These are phyloP conservation scores for Monosporascus cannonballus DNA, from an alignment of 2,329 filamentous ascomycete species.

Conservation along the genomic window DNA sequence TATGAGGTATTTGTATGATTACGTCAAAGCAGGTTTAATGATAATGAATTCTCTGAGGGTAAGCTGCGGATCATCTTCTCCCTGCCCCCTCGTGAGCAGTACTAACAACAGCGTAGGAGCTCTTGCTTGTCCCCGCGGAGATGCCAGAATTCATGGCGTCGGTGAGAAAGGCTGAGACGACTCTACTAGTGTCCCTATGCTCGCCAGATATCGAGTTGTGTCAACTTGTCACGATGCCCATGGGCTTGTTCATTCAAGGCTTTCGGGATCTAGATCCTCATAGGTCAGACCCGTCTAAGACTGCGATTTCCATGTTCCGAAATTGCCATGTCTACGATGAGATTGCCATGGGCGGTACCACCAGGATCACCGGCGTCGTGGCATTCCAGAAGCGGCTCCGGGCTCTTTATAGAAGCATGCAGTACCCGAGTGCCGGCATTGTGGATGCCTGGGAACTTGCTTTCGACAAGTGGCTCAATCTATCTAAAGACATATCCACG, in stretches of 20 bases:
- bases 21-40: conserved; percentile 48
- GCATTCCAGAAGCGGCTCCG: conserved; percentile 64
- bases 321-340: conserved; percentile 57
- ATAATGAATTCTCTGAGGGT: conserved; percentile 47
- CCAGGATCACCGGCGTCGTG: conserved; percentile 62
- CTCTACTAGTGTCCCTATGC: conserved; percentile 57
- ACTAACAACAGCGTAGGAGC: conserved; percentile 34
- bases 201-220: conserved; percentile 61
- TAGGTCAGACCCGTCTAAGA: conserved; percentile 42
- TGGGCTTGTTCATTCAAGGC: conserved; percentile 57
- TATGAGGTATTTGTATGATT: conserved; percentile 45
- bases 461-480: conserved; percentile 58
- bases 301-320: conserved; percentile 46
- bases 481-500: conserved; percentile 58
- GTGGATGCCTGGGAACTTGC: conserved; percentile 61
- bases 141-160: conserved; percentile 47
- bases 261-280: conserved; percentile 45
- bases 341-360: conserved; percentile 52
- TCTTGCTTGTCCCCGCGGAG: conserved; percentile 48
- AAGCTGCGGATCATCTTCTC: conserved; percentile 10
- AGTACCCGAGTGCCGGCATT: conserved; percentile 60
- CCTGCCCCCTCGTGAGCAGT: not conserved
- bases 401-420: conserved; percentile 52
- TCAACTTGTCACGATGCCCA: conserved; percentile 56
- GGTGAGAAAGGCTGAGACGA: conserved; percentile 53